These are phyloP conservation scores for Nannochloris sp. DNA, from an alignment of 139 green algal genomes.

Conservation along the genomic window DNA sequence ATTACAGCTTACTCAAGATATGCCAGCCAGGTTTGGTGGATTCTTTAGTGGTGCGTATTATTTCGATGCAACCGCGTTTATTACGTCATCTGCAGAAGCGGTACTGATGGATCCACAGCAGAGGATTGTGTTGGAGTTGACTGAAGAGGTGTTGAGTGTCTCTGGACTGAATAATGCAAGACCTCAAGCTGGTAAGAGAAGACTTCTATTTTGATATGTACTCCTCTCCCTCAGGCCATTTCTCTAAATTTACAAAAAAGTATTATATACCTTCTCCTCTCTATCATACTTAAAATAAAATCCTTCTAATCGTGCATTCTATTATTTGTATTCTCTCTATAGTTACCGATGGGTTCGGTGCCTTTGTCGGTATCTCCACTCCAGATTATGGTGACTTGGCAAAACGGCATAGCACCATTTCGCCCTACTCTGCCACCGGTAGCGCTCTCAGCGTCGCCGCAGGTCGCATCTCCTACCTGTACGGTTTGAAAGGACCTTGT, in stretches of 20 bases:
- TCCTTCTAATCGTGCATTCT: background rate
- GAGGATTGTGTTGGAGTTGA: slow-evolving; percentile 39
- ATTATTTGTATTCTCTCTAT: background rate
- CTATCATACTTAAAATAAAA: background rate
- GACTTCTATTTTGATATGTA: background rate
- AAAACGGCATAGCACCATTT: slow-evolving; percentile 10
- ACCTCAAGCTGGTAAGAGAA: slow-evolving; percentile 2
- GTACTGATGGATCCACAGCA: slow-evolving; percentile 66
- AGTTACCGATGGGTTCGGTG: slow-evolving; percentile 16
- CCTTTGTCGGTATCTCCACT: slow-evolving; percentile 36
- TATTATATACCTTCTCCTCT: background rate
- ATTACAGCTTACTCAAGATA: slow-evolving; percentile 7
- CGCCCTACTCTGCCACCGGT: slow-evolving; percentile 15
- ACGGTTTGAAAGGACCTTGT: slow-evolving; percentile 25
- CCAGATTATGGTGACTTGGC: slow-evolving; percentile 33
- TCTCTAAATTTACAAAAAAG: background rate
- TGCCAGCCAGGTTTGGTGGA: slow-evolving; percentile 1
- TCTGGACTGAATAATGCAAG: background rate
- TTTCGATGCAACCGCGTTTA: slow-evolving; percentile 60
- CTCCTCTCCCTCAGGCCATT: background rate
- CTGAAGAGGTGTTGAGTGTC: slow-evolving; percentile 11
- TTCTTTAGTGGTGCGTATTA: background rate
- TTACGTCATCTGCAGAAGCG: slow-evolving; percentile 39
- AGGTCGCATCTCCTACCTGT: slow-evolving; percentile 41
- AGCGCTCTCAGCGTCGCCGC: slow-evolving; percentile 45